Evolutionary conservation across 441 rosid genomes (phyloP).

Genomic region (Aleurites moluccanus): DNA sequence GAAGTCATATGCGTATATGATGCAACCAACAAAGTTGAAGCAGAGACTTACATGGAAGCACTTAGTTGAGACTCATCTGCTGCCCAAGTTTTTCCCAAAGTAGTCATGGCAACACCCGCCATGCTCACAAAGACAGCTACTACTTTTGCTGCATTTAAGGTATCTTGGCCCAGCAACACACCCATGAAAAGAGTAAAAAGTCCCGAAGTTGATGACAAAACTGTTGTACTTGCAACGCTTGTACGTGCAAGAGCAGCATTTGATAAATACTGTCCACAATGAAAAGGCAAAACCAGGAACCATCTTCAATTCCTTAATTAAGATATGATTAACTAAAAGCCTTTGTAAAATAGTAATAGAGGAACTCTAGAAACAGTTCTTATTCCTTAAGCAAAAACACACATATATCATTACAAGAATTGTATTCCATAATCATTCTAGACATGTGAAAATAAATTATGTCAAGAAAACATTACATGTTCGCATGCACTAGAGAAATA

Average conservation of each 20-base stretch:
- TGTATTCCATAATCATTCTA: background rate
- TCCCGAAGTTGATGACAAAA: conserved; percentile 92
- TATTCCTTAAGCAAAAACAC: background rate
- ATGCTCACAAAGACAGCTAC: conserved; percentile 89
- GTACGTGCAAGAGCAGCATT: conserved; percentile 98
- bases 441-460: too few relatives aligned
- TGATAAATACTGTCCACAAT: conserved; percentile 76
- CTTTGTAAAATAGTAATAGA: background rate
- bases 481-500: background rate
- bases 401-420: background rate
- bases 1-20: background rate
- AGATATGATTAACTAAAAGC: background rate
- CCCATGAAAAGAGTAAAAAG: conserved; percentile 99
- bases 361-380: background rate
- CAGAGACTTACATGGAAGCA: conserved; percentile 55
- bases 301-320: conserved; percentile 1
- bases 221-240: conserved; percentile 98
- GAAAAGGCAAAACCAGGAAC: conserved; percentile 8
- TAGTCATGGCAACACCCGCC: conserved; percentile 97
- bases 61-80: conserved; percentile 68
- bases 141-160: conserved; percentile 72
- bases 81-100: conserved; percentile 97
- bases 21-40: background rate
- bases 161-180: conserved; percentile 83
- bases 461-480: background rate